Evolutionary conservation across 2,329 filamentous ascomycete genomes (phyloP).

Genomic region (Botryotinia convoluta): DNA sequence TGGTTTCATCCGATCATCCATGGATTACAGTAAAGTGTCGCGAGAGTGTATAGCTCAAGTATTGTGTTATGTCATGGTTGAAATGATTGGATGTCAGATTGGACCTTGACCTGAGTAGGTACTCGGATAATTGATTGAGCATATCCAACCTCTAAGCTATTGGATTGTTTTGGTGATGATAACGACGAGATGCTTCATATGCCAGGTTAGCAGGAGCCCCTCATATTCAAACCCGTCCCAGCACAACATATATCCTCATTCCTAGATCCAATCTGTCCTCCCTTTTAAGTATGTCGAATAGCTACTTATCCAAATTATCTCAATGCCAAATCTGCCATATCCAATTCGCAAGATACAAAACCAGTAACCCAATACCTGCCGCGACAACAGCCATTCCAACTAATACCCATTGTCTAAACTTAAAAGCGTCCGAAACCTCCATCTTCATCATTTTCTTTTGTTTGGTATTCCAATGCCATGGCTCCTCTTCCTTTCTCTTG

Average conservation of each 20-base stretch:
- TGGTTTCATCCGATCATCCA: not conserved
- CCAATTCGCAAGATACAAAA: conserved; percentile 1
- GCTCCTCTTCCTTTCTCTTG: conserved; percentile 25
- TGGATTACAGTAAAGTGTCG: not conserved
- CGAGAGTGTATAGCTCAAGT: not conserved
- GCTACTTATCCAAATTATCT: not conserved
- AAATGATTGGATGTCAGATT: not conserved
- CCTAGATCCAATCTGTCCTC: not conserved
- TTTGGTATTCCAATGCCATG: conserved; percentile 38
- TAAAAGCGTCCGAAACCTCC: conserved; percentile 38
- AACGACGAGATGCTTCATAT: not conserved
- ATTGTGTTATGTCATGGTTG: not conserved
- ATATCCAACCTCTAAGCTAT: not conserved
- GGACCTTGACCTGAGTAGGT: not conserved
- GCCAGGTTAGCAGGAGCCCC: not conserved
- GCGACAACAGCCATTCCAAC: conserved; percentile 17
- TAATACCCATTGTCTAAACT: conserved; percentile 34
- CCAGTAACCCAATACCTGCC: conserved; percentile 10
- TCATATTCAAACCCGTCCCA: not conserved
- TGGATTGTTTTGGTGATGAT: not conserved
- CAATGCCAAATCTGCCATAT: conserved; percentile 9
- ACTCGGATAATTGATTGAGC: not conserved
- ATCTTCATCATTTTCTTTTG: conserved; percentile 38
- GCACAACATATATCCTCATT: not conserved
- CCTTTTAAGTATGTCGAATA: not conserved